Conservation (phyloP, 768 basidiomycete species). For the Lepiota brunneoincarnata region DNA sequence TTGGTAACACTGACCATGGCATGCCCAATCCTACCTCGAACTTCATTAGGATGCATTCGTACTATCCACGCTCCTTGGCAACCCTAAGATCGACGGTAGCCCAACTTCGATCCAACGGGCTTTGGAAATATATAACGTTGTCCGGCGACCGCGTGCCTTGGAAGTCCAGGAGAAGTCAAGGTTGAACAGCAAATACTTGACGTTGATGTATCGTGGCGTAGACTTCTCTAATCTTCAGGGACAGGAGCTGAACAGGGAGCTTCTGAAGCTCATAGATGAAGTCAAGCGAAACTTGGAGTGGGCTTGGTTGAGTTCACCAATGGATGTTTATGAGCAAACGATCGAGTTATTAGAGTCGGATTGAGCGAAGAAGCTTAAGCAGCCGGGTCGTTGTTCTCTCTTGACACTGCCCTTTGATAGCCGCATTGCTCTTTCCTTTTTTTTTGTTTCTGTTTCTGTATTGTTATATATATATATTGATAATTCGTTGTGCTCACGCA, state of each 20-base stretch:
- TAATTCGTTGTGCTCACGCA: no score
- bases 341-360: constrained; percentile 22
- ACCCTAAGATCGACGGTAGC: constrained; percentile 39
- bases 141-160: constrained; percentile 45
- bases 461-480: no score
- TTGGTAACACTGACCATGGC: no score
- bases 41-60: constrained; percentile 58
- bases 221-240: constrained; percentile 27
- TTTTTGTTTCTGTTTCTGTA: no score
- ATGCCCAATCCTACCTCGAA: no score
- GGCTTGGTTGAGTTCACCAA: constrained; percentile 52
- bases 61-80: constrained; percentile 42
- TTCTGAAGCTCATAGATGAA: constrained; percentile 36
- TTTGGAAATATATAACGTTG: constrained; percentile 43
- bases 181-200: constrained; percentile 40
- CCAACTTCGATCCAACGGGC: constrained; percentile 29
- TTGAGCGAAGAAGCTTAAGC: no score
- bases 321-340: constrained; percentile 38
- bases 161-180: constrained; percentile 36
- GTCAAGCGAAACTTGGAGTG: constrained; percentile 59
- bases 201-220: constrained; percentile 29
- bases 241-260: constrained; percentile 26
- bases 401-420: no score
- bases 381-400: no score
- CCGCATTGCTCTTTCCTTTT: no score